Percentiles rank a stretch among this genome's conserved stretches.
Conservation (phyloP, 2,329 filamentous ascomycete species). For the Cordyceps javanica region DNA sequence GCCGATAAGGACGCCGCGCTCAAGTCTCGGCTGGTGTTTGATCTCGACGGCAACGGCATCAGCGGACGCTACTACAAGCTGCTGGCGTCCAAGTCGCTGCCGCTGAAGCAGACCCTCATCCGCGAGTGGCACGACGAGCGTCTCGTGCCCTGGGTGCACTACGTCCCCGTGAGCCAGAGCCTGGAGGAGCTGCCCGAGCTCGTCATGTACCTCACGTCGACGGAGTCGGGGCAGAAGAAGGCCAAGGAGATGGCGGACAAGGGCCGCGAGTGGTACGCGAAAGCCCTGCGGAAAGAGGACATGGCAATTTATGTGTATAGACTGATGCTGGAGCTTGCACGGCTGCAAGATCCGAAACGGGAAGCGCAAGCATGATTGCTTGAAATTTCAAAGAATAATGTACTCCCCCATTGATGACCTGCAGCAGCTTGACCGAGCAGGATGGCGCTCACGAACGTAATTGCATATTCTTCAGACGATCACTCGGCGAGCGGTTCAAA, state of each 20-base stretch:
- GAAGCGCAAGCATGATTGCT: background rate
- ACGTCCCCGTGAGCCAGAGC: conserved; percentile 44
- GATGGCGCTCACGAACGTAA: too few relatives aligned
- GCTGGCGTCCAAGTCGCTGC: conserved; percentile 38
- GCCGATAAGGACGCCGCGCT: conserved; percentile 31
- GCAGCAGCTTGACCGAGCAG: conserved; percentile 10
- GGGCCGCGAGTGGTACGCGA: conserved; percentile 49
- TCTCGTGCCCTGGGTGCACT: conserved; percentile 51
- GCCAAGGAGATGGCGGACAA: conserved; percentile 46
- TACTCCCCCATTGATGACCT: background rate
- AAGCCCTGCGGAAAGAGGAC: conserved; percentile 51
- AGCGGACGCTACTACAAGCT: conserved; percentile 48
- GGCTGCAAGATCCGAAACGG: conserved; percentile 30
- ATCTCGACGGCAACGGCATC: conserved; percentile 51
- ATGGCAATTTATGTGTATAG: conserved; percentile 56
- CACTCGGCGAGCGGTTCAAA: too few relatives aligned
- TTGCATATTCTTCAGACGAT: too few relatives aligned
- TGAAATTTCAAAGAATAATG: too few relatives aligned
- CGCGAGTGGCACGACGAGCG: conserved; percentile 54
- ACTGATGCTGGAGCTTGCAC: conserved; percentile 50
- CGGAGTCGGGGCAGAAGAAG: conserved; percentile 37
- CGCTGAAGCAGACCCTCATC: conserved; percentile 47
- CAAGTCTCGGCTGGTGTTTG: conserved; percentile 37
- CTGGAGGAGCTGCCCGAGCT: conserved; percentile 48
- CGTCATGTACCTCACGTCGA: conserved; percentile 38